Base-by-base conservation (phyloP, 306 rosid species). In the Quillaja saponaria region DNA sequence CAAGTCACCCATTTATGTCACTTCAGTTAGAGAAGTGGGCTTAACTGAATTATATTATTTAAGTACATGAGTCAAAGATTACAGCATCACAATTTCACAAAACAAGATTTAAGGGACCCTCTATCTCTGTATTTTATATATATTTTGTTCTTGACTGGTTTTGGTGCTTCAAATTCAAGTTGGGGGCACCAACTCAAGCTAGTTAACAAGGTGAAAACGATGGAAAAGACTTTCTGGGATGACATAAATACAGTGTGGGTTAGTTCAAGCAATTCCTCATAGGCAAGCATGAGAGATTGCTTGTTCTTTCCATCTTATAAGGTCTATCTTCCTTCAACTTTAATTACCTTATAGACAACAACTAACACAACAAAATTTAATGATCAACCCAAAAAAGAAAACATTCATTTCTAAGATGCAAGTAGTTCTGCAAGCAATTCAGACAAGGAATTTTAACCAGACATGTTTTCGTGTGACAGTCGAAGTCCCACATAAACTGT, bases 11-110 rank as follows among this genome's bases (percentile, higher is more conserved):
- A 39, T n/a, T n/a, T 46, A 65, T 72, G 67, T 74, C 78, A 81
- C 87, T 78, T 80, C 76, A 59, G 79, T 71, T 73, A 63, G 83
- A 39, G 75, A 84, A 82, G 82, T 72, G 78, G 71, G 84, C 78
- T 84, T 80, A 78, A 83, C 84, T 66, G 78, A 85, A 80, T 69
- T n/a, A n/a, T n/a, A n/a, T 74, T 63, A 25, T 49, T 60, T 34
- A 78, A 81, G 55, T 33, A 14, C 17, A 65, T 13, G 8, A 55
- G 57, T 49, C 53, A 48, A 52, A 25, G 4, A 25, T 25, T 2
- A 28, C 20, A 48, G 45, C 14, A 50, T 12, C 39, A 48, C 9
- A 54, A 41, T 20, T 9, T n/a, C n/a, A n/a, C n/a, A n/a, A n/a
- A n/a, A n/a, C n/a, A n/a, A n/a, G n/a, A n/a, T n/a, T n/a, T 28